phyloP scores from a whole-genome alignment of 257 asterid genomes.

The Solanum habrochaites region DNA sequence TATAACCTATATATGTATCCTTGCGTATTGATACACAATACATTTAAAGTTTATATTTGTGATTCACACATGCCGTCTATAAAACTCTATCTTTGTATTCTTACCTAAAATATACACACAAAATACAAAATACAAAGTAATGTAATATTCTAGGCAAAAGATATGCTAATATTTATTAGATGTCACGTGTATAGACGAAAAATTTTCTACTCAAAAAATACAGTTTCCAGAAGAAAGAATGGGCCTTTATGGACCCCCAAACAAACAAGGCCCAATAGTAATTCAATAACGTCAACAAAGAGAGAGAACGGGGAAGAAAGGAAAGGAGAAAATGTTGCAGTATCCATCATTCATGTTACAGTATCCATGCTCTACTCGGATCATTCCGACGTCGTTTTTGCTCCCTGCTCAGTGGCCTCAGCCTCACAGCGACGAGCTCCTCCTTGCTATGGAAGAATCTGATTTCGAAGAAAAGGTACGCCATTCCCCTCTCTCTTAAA shows the following conservation, averaged over 20 bases:
- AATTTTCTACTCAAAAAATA: neutral
- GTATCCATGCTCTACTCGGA: conserved; percentile 68
- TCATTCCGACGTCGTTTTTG: conserved; percentile 70
- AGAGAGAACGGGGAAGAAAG: neutral
- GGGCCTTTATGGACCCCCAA: neutral
- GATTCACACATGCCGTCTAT: too few species aligned
- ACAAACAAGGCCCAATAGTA: neutral
- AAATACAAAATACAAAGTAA: too few species aligned
- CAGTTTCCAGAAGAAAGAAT: neutral
- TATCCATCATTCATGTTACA: conserved; percentile 73
- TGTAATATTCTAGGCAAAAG: neutral
- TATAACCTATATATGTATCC: neutral
- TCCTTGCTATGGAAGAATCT: conserved; percentile 84
- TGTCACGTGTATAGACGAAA: neutral
- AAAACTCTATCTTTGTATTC: too few species aligned
- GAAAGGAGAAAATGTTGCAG: conserved; percentile 36
- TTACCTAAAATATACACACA: too few species aligned
- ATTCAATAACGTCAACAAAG: neutral
- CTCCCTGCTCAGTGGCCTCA: conserved; percentile 88
- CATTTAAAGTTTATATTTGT: too few species aligned
- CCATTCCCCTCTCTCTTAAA: neutral
- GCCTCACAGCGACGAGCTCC: conserved; percentile 74
- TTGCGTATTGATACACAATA: neutral
- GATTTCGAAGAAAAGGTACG: conserved; percentile 81
- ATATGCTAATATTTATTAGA: neutral